Conservation (phyloP, 352 stramenopile genomes). For the Phytophthora sojae region DNA sequence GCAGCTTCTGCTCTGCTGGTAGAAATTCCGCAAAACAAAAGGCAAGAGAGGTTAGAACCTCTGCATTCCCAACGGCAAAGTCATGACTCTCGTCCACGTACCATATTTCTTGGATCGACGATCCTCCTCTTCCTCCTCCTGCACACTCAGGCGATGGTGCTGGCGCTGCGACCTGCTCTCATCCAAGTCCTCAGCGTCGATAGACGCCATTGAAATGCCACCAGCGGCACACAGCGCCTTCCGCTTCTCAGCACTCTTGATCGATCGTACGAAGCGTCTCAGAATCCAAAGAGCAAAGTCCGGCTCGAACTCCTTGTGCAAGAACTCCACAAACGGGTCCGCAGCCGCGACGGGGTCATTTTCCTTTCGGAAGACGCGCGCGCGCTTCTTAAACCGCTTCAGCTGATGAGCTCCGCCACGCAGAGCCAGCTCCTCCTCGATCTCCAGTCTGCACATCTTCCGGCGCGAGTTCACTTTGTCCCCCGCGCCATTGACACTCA, state of each 20-base stretch:
- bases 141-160: slow-evolving; percentile 15
- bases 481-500: slow-evolving; percentile 19
- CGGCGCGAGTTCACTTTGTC: slow-evolving; percentile 41
- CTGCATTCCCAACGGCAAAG: background rate
- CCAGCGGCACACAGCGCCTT: slow-evolving; percentile 46
- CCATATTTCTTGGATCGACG: slow-evolving; percentile 47
- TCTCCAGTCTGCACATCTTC: slow-evolving; percentile 67
- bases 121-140: slow-evolving; percentile 36
- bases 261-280: slow-evolving; percentile 50
- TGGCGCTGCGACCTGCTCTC: slow-evolving; percentile 29
- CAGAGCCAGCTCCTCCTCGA: slow-evolving; percentile 66
- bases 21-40: slow-evolving; percentile 17
- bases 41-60: slow-evolving; percentile 3
- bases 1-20: slow-evolving; percentile 48
- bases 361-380: slow-evolving; percentile 70
- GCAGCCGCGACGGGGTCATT: slow-evolving; percentile 65
- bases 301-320: slow-evolving; percentile 59
- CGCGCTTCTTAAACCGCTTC: slow-evolving; percentile 79
- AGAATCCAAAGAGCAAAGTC: slow-evolving; percentile 72
- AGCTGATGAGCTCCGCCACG: slow-evolving; percentile 58
- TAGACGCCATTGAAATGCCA: slow-evolving; percentile 32
- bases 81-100: slow-evolving; percentile 21
- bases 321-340: slow-evolving; percentile 57
- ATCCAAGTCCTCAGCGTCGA: slow-evolving; percentile 29
- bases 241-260: slow-evolving; percentile 69